phyloP scores from a whole-genome alignment of 805 yeast species.

The Kodamaea laetipori region DNA sequence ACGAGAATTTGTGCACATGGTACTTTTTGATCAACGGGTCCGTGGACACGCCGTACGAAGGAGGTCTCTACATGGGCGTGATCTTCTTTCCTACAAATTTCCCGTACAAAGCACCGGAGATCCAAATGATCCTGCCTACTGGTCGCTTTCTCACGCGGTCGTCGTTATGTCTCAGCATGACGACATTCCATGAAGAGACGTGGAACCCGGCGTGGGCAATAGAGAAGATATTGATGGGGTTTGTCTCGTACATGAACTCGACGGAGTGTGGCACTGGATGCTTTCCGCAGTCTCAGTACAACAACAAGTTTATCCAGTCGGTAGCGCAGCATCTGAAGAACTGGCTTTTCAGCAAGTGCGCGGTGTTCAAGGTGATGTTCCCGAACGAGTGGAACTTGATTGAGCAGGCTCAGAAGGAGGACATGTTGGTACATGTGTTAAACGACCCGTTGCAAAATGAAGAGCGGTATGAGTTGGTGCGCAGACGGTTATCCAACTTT shows the following conservation, averaged over 20 bases:
- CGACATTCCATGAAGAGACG: constrained; percentile 18
- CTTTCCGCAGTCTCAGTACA: background rate
- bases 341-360: constrained; percentile 18
- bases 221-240: constrained; percentile 19
- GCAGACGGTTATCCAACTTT: background rate
- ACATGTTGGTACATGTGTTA: background rate
- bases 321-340: constrained; percentile 15
- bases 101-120: constrained; percentile 22
- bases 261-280: constrained; percentile 18
- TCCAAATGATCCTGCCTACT: constrained; percentile 22
- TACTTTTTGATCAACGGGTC: constrained; percentile 20
- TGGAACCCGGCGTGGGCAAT: constrained; percentile 23
- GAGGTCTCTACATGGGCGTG: constrained; percentile 20
- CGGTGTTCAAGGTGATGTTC: constrained; percentile 16
- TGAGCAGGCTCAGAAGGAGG: background rate
- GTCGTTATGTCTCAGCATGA: constrained; percentile 18
- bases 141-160: constrained; percentile 16
- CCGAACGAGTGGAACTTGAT: constrained; percentile 17
- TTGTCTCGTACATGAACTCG: constrained; percentile 20
- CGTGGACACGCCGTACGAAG: constrained; percentile 15
- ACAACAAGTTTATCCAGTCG: background rate
- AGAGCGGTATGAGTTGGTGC: constrained; percentile 5
- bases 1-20: constrained; percentile 18
- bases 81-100: constrained; percentile 18
- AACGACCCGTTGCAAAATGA: constrained; percentile 10